Conservation (phyloP, 2,329 filamentous ascomycete genomes). For the Dactylellina haptotyla region DNA sequence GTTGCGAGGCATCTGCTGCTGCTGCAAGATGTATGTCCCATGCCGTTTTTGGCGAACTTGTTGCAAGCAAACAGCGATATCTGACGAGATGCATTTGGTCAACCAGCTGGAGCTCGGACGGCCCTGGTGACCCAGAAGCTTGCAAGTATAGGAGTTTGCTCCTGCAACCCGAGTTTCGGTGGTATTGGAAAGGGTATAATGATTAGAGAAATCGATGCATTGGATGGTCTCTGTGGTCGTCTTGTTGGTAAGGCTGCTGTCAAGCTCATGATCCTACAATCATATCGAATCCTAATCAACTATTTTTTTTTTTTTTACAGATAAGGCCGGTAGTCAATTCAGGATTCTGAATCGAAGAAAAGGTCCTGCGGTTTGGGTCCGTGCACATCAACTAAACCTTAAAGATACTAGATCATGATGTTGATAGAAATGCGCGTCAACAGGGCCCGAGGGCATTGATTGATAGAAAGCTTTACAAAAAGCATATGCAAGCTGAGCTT, state of each 20-base stretch:
- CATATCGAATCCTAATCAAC: constrained; percentile 11
- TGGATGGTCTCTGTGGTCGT: constrained; percentile 87
- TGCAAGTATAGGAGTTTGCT: constrained; percentile 91
- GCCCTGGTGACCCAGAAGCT: constrained; percentile 87
- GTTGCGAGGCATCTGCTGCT: constrained; percentile 90
- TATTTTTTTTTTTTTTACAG: constrained; percentile 60
- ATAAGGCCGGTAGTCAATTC: constrained; percentile 95
- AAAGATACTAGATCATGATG: background rate
- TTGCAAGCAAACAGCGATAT: background rate
- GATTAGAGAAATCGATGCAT: constrained; percentile 90
- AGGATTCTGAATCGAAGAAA: constrained; percentile 87
- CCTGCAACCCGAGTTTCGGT: constrained; percentile 95
- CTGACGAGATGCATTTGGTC: constrained; percentile 7
- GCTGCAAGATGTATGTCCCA: constrained; percentile 71
- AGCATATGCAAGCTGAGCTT: constrained; percentile 89
- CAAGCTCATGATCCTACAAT: background rate
- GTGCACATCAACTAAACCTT: constrained; percentile 52
- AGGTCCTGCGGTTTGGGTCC: constrained; percentile 89
- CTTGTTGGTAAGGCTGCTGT: constrained; percentile 63
- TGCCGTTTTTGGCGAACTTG: background rate
- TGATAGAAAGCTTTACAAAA: constrained; percentile 86
- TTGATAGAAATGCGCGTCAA: constrained; percentile 7
- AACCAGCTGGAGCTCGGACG: constrained; percentile 78
- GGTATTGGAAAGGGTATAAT: constrained; percentile 99
- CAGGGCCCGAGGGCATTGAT: constrained; percentile 92